Base-by-base conservation (phyloP, 2,329 filamentous ascomycete genomes). In the Diaporthe citrichinensis region DNA sequence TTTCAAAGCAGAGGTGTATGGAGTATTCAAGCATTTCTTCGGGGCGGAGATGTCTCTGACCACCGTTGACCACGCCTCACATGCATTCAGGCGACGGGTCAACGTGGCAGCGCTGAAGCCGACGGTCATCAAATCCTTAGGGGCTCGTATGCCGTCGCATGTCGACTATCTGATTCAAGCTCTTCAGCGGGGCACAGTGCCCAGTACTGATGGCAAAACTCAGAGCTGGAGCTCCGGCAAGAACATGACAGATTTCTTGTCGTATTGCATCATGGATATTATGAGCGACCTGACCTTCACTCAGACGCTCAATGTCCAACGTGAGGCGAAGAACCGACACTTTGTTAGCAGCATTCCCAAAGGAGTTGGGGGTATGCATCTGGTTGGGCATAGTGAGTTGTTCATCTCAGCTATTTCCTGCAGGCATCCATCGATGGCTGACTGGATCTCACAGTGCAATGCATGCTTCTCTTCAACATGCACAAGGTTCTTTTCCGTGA, bases 11-110 rank as follows among this genome's bases (percentile, higher is more conserved):
- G 12, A 46, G 8, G 62, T 34, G 10, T 67, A 49, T 25, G 15
- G 41, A 8, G 25, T 34, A 1, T 67, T 67, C 62, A 67, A 31
- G 7, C 14, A 23, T 2, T 51, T 67, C 62, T 67, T 67, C 23
- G 62, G 62, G 2, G 62, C 46, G 4, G 62, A 67, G 12, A 49
- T 34, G 44, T 67, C 44, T 17, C 41, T 34, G 2, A 67, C 62
- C 41, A 67, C 62, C 20, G 9, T 51, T 2, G 31, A 67, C 25
- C 62, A 46, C 20, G 17, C n/a, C 14, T 20, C 12, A 10, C 62
- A 67, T 25, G 41, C 44, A 20, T 67, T 67, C 46, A 46, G 62
- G 17, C 62, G 62, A 12, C 62, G 62, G 23, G 62, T 67, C 25
- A 67, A 67, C 17, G 31, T n/a, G 23, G 25, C 28, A 14, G 44